Conservation (phyloP, 805 yeast genomes). For the Sugiyamaella mastotermitis region DNA sequence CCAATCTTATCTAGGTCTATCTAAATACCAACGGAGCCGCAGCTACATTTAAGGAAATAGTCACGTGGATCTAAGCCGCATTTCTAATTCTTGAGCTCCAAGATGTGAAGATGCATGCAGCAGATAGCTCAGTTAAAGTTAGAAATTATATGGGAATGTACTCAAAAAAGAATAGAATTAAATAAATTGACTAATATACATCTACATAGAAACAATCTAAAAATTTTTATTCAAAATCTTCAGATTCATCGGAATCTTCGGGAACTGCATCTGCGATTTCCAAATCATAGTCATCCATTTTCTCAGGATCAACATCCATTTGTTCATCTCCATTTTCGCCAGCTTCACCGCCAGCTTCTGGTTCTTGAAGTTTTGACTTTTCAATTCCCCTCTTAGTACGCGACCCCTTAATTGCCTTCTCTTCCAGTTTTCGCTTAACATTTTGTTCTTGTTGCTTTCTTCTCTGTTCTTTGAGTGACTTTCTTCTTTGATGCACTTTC, state of each 20-base stretch:
- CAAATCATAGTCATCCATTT: constrained; percentile 30
- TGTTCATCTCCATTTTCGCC: constrained; percentile 32
- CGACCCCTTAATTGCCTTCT: constrained; percentile 64
- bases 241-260: constrained; percentile 13
- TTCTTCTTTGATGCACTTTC: constrained; percentile 55
- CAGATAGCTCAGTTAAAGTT: too few species aligned
- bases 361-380: constrained; percentile 23
- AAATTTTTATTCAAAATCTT: too few species aligned
- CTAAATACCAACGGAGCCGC: too few species aligned
- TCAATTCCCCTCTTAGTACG: constrained; percentile 53
- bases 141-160: too few species aligned
- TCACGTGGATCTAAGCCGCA: too few species aligned
- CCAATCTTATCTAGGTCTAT: too few species aligned
- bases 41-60: too few species aligned
- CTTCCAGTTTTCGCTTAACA: constrained; percentile 64
- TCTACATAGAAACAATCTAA: too few species aligned
- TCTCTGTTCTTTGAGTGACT: constrained; percentile 61
- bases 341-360: constrained; percentile 30
- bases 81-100: too few species aligned
- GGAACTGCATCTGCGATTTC: constrained; percentile 25
- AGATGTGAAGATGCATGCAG: too few species aligned
- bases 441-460: constrained; percentile 74
- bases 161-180: too few species aligned
- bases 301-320: constrained; percentile 39
- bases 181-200: too few species aligned